phyloP scores from a whole-genome alignment of 1,139 yeast genomes.

The Candida mesenterica region DNA sequence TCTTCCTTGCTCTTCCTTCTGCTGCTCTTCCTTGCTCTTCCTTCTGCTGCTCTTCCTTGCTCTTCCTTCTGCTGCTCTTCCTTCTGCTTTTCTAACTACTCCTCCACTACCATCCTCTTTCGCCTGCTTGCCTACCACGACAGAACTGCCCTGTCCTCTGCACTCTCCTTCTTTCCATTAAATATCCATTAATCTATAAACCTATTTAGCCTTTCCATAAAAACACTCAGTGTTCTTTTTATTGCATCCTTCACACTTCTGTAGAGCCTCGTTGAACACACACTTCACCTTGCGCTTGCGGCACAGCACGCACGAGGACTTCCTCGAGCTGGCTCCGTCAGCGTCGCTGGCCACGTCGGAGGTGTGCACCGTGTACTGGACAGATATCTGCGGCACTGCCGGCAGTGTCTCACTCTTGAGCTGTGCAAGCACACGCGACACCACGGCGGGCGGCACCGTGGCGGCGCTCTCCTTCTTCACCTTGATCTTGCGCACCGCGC shows the following conservation, averaged over 20 bases:
- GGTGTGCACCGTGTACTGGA: slow-evolving; percentile 7
- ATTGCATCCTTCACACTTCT: slow-evolving; percentile 38
- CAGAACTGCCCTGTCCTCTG: neutral
- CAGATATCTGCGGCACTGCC: slow-evolving; percentile 9
- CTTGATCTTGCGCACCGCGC: slow-evolving; percentile 4
- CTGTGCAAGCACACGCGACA: too few species aligned
- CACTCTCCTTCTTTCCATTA: neutral
- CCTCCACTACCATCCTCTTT: too few species aligned
- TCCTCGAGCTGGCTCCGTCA: slow-evolving; percentile 19
- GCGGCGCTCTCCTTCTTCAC: slow-evolving; percentile 1
- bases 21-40: too few species aligned
- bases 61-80: too few species aligned
- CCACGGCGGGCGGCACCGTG: slow-evolving; percentile 1
- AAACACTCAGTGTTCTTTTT: slow-evolving; percentile 36
- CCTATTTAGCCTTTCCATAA: slow-evolving; percentile 20
- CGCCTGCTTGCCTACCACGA: neutral
- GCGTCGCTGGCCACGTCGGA: neutral
- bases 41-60: too few species aligned
- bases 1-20: too few species aligned
- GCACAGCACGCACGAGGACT: slow-evolving; percentile 36
- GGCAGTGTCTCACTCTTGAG: slow-evolving; percentile 2
- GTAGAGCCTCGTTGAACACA: slow-evolving; percentile 26
- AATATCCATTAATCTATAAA: slow-evolving; percentile 2
- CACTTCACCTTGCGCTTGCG: slow-evolving; percentile 41
- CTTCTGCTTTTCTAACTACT: too few species aligned